Conservation (phyloP, 306 rosid genomes). For the Fagus crenata region DNA sequence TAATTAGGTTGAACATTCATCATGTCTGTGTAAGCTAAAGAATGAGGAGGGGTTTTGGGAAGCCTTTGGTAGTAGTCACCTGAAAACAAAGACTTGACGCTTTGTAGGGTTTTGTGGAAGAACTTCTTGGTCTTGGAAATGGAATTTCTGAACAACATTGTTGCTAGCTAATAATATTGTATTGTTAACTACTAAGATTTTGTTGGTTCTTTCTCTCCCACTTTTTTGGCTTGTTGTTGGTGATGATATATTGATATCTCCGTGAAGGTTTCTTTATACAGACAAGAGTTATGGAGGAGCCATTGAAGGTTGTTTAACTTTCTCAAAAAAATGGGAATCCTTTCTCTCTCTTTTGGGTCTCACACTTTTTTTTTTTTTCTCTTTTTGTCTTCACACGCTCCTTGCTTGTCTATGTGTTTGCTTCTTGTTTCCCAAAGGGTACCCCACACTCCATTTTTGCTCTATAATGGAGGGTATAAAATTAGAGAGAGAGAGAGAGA, state of each 20-base stretch:
- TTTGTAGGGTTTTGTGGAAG: constrained; percentile 64
- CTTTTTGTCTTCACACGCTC: constrained; percentile 53
- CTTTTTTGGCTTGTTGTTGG: constrained; percentile 36
- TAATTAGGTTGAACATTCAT: constrained; percentile 29
- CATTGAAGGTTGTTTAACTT: constrained; percentile 42
- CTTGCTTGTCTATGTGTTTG: constrained; percentile 21
- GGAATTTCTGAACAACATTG: constrained; percentile 69
- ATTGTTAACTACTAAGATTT: constrained; percentile 15
- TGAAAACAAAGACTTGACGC: constrained; percentile 69
- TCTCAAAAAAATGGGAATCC: constrained; percentile 17
- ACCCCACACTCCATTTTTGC: constrained; percentile 35
- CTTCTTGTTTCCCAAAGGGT: constrained; percentile 39
- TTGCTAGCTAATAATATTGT: constrained; percentile 6
- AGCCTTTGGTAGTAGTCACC: constrained; percentile 61
- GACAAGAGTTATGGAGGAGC: constrained; percentile 45
- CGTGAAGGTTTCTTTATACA: constrained; percentile 51
- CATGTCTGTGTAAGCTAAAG: constrained; percentile 30
- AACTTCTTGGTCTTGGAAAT: constrained; percentile 74
- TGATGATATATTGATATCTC: constrained; percentile 5
- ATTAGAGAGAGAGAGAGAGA: neutral
- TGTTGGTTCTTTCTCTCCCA: constrained; percentile 21
- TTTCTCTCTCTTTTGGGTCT: constrained; percentile 21
- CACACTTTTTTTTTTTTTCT: constrained; percentile 31
- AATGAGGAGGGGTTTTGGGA: constrained; percentile 57
- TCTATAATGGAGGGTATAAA: neutral